phyloP scores from a whole-genome alignment of 257 asterid species.

The Plantago major region DNA sequence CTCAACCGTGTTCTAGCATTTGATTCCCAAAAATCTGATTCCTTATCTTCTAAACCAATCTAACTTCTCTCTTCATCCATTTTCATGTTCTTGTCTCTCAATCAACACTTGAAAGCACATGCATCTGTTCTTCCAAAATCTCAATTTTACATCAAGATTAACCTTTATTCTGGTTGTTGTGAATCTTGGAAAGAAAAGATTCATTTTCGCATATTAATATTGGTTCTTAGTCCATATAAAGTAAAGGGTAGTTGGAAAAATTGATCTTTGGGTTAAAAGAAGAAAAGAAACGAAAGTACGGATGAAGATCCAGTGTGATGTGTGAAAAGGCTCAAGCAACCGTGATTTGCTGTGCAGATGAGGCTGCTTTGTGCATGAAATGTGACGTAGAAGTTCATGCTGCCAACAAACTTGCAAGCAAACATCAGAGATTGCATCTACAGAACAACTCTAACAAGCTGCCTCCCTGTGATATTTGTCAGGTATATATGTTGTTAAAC shows the following conservation, averaged over 20 bases:
- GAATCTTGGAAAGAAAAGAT: constrained; percentile 13
- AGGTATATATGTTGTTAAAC: constrained; percentile 37
- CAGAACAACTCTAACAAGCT: constrained; percentile 78
- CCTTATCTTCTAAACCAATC: constrained; percentile 15
- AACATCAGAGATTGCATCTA: constrained; percentile 89
- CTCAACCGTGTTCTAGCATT: constrained; percentile 32
- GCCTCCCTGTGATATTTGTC: constrained; percentile 95
- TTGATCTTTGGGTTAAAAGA: constrained; percentile 11
- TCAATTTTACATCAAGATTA: too few relatives aligned
- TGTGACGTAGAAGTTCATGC: constrained; percentile 93
- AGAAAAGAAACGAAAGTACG: neutral
- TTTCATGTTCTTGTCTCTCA: neutral
- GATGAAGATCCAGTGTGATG: constrained; percentile 99
- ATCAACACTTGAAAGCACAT: too few relatives aligned
- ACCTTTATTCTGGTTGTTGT: constrained; percentile 5
- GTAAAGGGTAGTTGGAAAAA: constrained; percentile 16
- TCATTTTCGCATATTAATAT: too few relatives aligned
- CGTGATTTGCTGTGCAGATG: constrained; percentile 97
- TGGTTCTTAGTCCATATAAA: neutral
- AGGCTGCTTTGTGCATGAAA: constrained; percentile 82
- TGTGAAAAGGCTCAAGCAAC: constrained; percentile 95
- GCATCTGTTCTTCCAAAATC: too few relatives aligned
- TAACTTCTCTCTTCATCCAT: constrained; percentile 2
- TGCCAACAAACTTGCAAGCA: constrained; percentile 93
- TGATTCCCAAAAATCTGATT: constrained; percentile 24